phyloP scores from a whole-genome alignment of 2,329 filamentous ascomycete genomes.

The Aaosphaeria arxii region DNA sequence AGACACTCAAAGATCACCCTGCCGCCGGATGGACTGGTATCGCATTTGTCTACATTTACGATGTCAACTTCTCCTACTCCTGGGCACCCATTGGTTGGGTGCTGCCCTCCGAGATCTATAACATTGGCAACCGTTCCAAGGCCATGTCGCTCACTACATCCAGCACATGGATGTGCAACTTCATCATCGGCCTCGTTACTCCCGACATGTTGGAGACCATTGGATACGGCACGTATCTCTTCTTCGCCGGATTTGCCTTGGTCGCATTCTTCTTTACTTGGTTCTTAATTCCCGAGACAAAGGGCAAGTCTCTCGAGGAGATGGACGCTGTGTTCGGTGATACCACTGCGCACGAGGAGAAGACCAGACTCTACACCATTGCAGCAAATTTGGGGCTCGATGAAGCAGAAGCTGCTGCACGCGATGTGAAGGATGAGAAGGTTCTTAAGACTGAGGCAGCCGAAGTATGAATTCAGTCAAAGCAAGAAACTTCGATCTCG shows the following conservation, averaged over 20 bases:
- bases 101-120: conserved; percentile 71
- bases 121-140: conserved; percentile 63
- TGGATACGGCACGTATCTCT: conserved; percentile 67
- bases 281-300: conserved; percentile 54
- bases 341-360: conserved; percentile 59
- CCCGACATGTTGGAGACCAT: conserved; percentile 65
- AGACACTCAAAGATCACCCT: conserved; percentile 57
- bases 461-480: no score
- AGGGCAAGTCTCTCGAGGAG: conserved; percentile 51
- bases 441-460: conserved; percentile 2
- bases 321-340: conserved; percentile 69
- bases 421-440: conserved; percentile 11
- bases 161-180: conserved; percentile 50
- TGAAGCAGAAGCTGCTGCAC: conserved; percentile 10
- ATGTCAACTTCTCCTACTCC: conserved; percentile 70
- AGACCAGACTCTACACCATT: conserved; percentile 15
- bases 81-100: conserved; percentile 76
- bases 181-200: conserved; percentile 65
- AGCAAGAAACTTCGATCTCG: no score
- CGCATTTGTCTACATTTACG: conserved; percentile 70
- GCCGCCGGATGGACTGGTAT: conserved; percentile 68
- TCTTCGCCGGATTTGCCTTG: conserved; percentile 65
- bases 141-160: conserved; percentile 65
- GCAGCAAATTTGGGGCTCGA: conserved; percentile 16
- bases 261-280: conserved; percentile 56